A percentile compares a stretch with the other conserved stretches of the same genome.
Evolutionary conservation across 2,329 filamentous ascomycete species (phyloP).

Genomic region (Gliomastix tumulicola): DNA sequence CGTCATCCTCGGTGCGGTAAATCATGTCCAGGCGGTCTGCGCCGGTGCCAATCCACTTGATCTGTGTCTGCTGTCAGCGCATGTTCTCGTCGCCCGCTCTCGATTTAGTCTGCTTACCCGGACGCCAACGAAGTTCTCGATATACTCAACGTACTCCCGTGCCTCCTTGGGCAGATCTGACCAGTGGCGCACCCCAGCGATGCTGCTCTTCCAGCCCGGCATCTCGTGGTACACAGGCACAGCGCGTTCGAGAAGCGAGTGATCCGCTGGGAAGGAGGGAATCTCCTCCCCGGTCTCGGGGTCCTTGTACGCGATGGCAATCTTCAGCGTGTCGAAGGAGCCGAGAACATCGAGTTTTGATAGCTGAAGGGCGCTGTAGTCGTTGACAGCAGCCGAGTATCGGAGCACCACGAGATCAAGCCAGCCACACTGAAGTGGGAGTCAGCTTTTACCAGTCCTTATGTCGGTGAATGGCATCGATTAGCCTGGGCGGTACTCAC

Average conservation of each 20-base stretch:
- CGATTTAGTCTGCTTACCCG: too few relatives aligned
- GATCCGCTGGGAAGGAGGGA: constrained; percentile 59
- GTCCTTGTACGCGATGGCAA: constrained; percentile 62
- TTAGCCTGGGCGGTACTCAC: too few relatives aligned
- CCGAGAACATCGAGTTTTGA: constrained; percentile 56
- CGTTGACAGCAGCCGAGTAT: constrained; percentile 44
- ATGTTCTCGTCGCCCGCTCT: too few relatives aligned
- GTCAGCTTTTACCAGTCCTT: too few relatives aligned
- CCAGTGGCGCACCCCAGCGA: constrained; percentile 51
- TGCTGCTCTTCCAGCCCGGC: constrained; percentile 62
- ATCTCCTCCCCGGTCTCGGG: constrained; percentile 26
- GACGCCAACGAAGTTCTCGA: constrained; percentile 59
- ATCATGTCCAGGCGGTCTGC: constrained; percentile 10
- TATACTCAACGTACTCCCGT: constrained; percentile 56
- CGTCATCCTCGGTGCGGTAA: constrained; percentile 1
- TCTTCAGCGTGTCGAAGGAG: constrained; percentile 66
- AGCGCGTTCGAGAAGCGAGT: constrained; percentile 47
- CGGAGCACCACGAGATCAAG: constrained; percentile 49
- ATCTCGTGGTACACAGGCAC: constrained; percentile 63
- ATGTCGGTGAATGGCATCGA: too few relatives aligned
- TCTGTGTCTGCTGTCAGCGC: too few relatives aligned
- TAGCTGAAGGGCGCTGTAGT: constrained; percentile 54
- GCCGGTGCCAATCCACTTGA: constrained; percentile 11
- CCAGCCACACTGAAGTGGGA: constrained; percentile 52
- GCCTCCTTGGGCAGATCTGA: constrained; percentile 58